phyloP scores from a whole-genome alignment of 202 grass and related monocot genomes.

The Setaria italica region DNA sequence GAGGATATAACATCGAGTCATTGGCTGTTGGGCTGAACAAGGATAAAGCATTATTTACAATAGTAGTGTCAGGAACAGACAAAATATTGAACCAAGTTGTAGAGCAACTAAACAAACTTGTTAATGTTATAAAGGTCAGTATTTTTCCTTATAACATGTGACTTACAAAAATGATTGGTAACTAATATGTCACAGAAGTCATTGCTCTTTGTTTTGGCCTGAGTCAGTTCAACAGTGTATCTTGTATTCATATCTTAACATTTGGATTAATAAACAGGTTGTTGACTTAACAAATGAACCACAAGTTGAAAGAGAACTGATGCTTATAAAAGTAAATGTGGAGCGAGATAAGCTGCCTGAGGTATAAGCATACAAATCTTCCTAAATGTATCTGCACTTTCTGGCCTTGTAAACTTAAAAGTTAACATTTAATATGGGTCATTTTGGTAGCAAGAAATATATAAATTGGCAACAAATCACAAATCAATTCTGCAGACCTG shows the following conservation, averaged over 20 bases:
- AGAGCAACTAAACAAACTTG: slow-evolving; percentile 82
- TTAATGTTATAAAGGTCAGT: slow-evolving; percentile 80
- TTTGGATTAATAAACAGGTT: slow-evolving; percentile 53
- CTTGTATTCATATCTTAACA: slow-evolving; percentile 15
- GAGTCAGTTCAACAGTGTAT: not conserved
- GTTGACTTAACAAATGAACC: slow-evolving; percentile 70
- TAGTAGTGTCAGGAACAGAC: slow-evolving; percentile 76
- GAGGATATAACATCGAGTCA: slow-evolving; percentile 89
- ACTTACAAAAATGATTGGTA: not conserved
- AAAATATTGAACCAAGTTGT: slow-evolving; percentile 69
- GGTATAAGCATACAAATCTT: slow-evolving; percentile 45
- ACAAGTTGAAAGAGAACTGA: slow-evolving; percentile 78
- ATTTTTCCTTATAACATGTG: not conserved
- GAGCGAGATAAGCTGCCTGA: slow-evolving; percentile 59
- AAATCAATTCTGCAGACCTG: not conserved
- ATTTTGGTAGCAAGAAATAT: not conserved
- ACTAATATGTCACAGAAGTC: not conserved
- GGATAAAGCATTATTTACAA: slow-evolving; percentile 80
- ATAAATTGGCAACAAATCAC: not conserved
- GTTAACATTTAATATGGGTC: not conserved
- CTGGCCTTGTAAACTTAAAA: not conserved
- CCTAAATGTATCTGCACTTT: slow-evolving; percentile 5
- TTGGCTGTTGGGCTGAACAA: slow-evolving; percentile 84
- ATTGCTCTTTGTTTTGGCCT: not conserved
- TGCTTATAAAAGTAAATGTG: slow-evolving; percentile 82